Evolutionary conservation across 192 early-diverging fungal species (phyloP).

Genomic region (Podila verticillata): DNA sequence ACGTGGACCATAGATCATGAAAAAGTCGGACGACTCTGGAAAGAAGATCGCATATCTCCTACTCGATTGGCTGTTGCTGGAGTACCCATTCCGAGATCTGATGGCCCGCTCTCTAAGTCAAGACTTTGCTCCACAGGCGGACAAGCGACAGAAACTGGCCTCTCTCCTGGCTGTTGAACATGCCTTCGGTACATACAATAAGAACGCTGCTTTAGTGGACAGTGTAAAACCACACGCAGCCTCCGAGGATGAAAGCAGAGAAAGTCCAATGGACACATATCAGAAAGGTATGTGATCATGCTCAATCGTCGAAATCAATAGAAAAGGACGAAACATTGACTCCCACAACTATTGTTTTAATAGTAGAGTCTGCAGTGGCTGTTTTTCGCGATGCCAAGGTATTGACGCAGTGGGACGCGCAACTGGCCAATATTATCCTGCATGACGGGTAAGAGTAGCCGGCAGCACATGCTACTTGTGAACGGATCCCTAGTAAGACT

Average conservation of each 20-base stretch:
- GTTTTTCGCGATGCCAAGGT: neutral
- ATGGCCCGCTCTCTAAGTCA: constrained; percentile 4
- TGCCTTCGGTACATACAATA: constrained; percentile 1
- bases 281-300: too few relatives aligned
- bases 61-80: constrained; percentile 25
- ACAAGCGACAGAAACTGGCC: constrained; percentile 26
- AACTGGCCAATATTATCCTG: neutral
- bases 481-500: neutral
- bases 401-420: neutral
- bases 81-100: constrained; percentile 4
- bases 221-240: neutral
- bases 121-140: constrained; percentile 2
- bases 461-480: neutral
- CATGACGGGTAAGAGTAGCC: neutral
- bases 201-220: neutral
- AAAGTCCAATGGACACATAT: too few relatives aligned
- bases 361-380: neutral
- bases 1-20: constrained; percentile 12
- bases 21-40: constrained; percentile 14
- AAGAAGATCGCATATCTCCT: constrained; percentile 18
- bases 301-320: too few relatives aligned
- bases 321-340: too few relatives aligned
- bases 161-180: constrained; percentile 24
- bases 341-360: too few relatives aligned
- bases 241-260: neutral